Conservation (phyloP, 2,329 filamentous ascomycete species). For the Cytospora leucostoma region DNA sequence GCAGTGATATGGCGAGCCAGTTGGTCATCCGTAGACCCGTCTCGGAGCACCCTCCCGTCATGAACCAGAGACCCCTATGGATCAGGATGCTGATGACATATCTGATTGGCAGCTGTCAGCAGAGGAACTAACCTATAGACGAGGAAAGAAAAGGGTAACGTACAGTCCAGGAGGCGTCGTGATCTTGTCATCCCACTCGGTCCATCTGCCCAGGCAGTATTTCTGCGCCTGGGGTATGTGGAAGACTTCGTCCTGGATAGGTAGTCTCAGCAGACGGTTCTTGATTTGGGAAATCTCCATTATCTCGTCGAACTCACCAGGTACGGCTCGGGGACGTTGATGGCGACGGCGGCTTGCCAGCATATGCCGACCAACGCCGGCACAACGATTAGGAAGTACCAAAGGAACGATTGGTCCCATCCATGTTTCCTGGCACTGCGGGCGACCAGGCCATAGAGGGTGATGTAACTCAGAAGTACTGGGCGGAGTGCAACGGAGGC, state of each 20-base stretch:
- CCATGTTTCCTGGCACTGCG: neutral
- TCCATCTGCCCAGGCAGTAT: constrained; percentile 76
- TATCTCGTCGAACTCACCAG: constrained; percentile 42
- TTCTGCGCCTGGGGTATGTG: constrained; percentile 89
- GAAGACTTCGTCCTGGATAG: constrained; percentile 74
- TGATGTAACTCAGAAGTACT: neutral
- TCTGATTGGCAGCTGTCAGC: constrained; percentile 37
- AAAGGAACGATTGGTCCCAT: constrained; percentile 7
- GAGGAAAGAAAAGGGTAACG: constrained; percentile 36
- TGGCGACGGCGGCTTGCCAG: constrained; percentile 45
- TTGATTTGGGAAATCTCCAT: neutral
- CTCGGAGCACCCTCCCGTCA: constrained; percentile 39
- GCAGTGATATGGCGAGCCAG: constrained; percentile 43
- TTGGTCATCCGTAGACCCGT: constrained; percentile 53
- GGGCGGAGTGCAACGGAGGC: neutral
- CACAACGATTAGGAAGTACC: constrained; percentile 32
- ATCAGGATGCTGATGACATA: constrained; percentile 50
- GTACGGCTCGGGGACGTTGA: constrained; percentile 54
- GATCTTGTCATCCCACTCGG: constrained; percentile 92
- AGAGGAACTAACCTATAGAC: constrained; percentile 24
- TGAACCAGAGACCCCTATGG: constrained; percentile 36
- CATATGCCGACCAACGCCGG: constrained; percentile 19
- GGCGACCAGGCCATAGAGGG: constrained; percentile 4
- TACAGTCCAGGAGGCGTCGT: constrained; percentile 91
- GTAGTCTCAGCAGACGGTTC: constrained; percentile 11